phyloP scores from a whole-genome alignment of 176 grass and related monocot species.

The Carex kokanica region DNA sequence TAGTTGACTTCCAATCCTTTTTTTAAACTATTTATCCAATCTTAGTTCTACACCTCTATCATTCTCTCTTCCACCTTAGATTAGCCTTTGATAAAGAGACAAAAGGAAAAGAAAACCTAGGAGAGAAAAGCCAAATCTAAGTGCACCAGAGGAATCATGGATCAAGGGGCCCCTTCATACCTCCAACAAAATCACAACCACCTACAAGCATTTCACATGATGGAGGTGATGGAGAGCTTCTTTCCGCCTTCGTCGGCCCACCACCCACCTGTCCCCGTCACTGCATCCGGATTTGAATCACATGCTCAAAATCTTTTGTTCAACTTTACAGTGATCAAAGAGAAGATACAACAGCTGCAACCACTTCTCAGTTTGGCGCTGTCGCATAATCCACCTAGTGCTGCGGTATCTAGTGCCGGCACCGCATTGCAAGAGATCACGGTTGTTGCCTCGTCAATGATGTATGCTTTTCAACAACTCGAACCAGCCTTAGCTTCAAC shows the following conservation, averaged over 20 bases:
- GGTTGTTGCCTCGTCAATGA: slow-evolving; percentile 60
- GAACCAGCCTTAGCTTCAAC: background rate
- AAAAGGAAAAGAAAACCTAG: slow-evolving; percentile 9
- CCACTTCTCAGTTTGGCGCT: slow-evolving; percentile 48
- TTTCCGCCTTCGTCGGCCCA: background rate
- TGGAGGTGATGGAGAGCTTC: slow-evolving; percentile 35
- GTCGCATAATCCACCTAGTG: slow-evolving; percentile 24
- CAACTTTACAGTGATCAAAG: slow-evolving; percentile 52
- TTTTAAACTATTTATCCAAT: slow-evolving; percentile 1
- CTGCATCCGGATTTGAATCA: background rate
- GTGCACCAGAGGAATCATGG: slow-evolving; percentile 21
- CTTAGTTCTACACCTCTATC: background rate
- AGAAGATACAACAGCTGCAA: slow-evolving; percentile 79
- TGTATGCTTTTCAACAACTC: slow-evolving; percentile 65
- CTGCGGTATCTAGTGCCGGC: slow-evolving; percentile 34
- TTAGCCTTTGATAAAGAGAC: background rate
- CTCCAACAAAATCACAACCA: slow-evolving; percentile 29
- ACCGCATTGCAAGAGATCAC: slow-evolving; percentile 68
- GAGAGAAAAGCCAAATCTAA: background rate
- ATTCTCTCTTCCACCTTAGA: background rate
- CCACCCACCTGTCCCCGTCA: background rate
- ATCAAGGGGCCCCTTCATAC: slow-evolving; percentile 39
- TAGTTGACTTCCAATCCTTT: slow-evolving; percentile 38
- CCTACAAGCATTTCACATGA: slow-evolving; percentile 35
- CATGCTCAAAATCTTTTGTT: slow-evolving; percentile 48